phyloP scores from a whole-genome alignment of 768 basidiomycete species.

The Pisolithus sp. region DNA sequence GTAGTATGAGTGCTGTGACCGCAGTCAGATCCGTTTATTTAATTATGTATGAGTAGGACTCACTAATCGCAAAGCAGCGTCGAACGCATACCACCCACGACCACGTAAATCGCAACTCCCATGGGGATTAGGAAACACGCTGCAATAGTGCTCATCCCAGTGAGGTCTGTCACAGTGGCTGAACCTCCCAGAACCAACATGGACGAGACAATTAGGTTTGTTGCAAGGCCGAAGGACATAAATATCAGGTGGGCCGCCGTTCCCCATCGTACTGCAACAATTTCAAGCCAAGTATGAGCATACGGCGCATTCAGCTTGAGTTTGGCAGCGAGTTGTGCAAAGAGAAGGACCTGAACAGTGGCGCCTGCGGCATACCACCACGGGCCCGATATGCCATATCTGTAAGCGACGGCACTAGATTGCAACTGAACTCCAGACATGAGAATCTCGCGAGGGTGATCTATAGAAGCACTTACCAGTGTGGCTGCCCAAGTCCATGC shows the following conservation, averaged over 20 bases:
- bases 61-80: slow-evolving; percentile 84
- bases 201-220: slow-evolving; percentile 88
- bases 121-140: slow-evolving; percentile 89
- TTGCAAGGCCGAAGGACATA: slow-evolving; percentile 89
- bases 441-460: slow-evolving; percentile 5
- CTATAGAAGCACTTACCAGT: slow-evolving; percentile 34
- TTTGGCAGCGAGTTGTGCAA: slow-evolving; percentile 86
- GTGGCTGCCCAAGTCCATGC: slow-evolving; percentile 93
- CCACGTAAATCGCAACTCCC: slow-evolving; percentile 83
- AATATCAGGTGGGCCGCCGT: slow-evolving; percentile 72
- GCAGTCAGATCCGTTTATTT: background rate
- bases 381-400: slow-evolving; percentile 77
- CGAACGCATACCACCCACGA: slow-evolving; percentile 82
- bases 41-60: slow-evolving; percentile 19
- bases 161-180: slow-evolving; percentile 82
- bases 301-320: slow-evolving; percentile 88
- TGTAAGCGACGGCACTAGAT: slow-evolving; percentile 80
- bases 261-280: slow-evolving; percentile 79
- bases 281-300: slow-evolving; percentile 86
- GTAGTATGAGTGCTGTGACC: slow-evolving; percentile 70
- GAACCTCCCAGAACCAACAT: slow-evolving; percentile 78
- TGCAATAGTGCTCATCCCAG: slow-evolving; percentile 86
- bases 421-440: slow-evolving; percentile 42
- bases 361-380: slow-evolving; percentile 95
- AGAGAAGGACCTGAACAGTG: slow-evolving; percentile 83